Evolutionary conservation across 305 asterid species (phyloP).

Genomic region (Fraxinus velutina): DNA sequence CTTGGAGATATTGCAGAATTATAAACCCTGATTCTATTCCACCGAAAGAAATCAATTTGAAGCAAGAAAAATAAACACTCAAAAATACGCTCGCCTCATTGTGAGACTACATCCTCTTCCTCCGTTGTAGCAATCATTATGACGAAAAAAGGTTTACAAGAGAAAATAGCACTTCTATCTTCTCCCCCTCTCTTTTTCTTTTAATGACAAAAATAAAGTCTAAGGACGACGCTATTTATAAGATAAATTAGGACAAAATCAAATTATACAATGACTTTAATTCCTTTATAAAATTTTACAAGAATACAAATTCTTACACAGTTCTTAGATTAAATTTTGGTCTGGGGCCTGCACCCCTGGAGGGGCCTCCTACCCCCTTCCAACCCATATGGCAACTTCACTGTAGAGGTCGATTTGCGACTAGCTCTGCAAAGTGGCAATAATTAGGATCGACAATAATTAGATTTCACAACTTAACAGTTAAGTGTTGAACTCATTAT

Average conservation of each 20-base stretch:
- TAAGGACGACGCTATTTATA: background rate
- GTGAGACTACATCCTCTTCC: no score
- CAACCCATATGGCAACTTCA: no score
- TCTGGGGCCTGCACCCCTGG: background rate
- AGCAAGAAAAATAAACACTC: background rate
- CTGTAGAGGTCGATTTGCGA: no score
- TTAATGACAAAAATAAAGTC: background rate
- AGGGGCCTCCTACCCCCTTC: no score
- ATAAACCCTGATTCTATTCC: background rate
- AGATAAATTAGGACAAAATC: background rate
- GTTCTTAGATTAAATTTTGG: background rate
- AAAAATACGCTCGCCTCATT: background rate
- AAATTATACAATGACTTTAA: background rate
- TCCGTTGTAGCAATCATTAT: no score
- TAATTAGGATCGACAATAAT: no score
- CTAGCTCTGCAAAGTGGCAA: no score
- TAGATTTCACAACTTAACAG: background rate
- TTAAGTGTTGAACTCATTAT: background rate
- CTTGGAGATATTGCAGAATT: background rate
- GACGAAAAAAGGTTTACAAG: background rate
- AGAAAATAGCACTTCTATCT: background rate
- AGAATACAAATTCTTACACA: background rate
- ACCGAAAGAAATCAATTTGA: no score
- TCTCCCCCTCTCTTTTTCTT: background rate
- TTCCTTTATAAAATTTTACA: no score